phyloP scores from a whole-genome alignment of 805 yeast genomes.

The Metschnikowia gelsemii region DNA sequence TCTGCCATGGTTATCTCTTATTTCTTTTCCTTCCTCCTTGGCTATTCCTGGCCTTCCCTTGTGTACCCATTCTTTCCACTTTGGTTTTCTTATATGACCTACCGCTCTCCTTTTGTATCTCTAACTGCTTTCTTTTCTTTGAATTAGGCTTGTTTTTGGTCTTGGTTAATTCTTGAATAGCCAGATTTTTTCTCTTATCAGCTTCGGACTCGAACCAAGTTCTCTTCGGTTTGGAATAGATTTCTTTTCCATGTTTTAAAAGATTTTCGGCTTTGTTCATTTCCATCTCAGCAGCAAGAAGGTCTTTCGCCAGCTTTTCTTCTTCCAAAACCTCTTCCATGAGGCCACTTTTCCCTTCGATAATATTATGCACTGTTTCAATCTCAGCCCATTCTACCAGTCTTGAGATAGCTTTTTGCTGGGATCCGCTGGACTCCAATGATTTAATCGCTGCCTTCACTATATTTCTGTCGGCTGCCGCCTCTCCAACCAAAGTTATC shows the following conservation, averaged over 20 bases:
- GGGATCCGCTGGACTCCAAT: constrained; percentile 39
- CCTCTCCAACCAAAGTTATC: constrained; percentile 91
- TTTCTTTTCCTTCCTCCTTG: constrained; percentile 13
- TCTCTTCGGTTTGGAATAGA: constrained; percentile 85
- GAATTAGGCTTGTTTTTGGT: constrained; percentile 59
- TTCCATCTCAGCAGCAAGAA: constrained; percentile 88
- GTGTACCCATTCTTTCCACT: constrained; percentile 51
- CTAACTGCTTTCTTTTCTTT: constrained; percentile 70
- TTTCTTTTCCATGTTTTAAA: constrained; percentile 76
- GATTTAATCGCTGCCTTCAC: constrained; percentile 88
- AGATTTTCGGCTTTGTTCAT: constrained; percentile 81
- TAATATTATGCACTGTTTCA: constrained; percentile 60
- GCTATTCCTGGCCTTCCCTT: constrained; percentile 20
- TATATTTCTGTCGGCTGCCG: constrained; percentile 79
- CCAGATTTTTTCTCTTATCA: constrained; percentile 47
- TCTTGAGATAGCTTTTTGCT: constrained; percentile 73
- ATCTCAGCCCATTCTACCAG: constrained; percentile 88
- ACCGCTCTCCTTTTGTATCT: constrained; percentile 51
- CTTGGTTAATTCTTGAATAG: constrained; percentile 41
- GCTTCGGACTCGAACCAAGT: constrained; percentile 86
- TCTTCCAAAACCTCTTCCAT: constrained; percentile 80
- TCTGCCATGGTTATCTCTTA: constrained; percentile 6
- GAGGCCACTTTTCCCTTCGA: constrained; percentile 57
- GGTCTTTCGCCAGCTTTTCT: constrained; percentile 85
- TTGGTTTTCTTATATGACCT: constrained; percentile 81